Evolutionary conservation across 768 basidiomycete species (phyloP), one percentile per base, ranked within the genome.

Genomic region (Boletus fagicola): DNA sequence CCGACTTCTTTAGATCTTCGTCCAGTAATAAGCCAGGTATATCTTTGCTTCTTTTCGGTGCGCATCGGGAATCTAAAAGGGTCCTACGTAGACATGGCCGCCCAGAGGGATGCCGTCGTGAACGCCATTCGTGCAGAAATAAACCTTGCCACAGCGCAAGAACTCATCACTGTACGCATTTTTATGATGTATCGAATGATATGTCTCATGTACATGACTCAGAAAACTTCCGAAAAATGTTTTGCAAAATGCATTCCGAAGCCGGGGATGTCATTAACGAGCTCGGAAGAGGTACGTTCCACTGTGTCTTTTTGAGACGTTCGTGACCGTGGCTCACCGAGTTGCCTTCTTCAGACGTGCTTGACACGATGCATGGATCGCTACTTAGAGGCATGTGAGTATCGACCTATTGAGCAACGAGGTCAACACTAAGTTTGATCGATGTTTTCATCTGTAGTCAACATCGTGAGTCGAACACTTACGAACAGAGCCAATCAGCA

Each of bases 301-400:
- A 18, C 22, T 16, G 10, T 4, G 13, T 38, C 28, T 31, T 15
- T 18, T 15, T 13, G 2, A 22, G 18, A 26, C 40, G 3, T 4
- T 28, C 16, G 35, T 45, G 42, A 30, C 42, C 35, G 35, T 52
- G n/a, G 16, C 33, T 62, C 31, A 59, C 40, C 6, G 38, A 28
- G 11, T 33, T 36, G 12, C 40, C 20, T 36, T 36, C 30, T 20
- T 3, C 56, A 93, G 92, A 85, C 84, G 28, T 94, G 92, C 64
- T 75, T 93, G 43, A 75, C 82, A 7, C 78, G 84, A 56, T 94
- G 92, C 68, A 76, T 92, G 65, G 89, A 92, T 52, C 83, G 90
- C 44, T 94, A 92, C 68, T 77, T 94, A 77, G 89, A 93, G 72
- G 88, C 88, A 36, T 92, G 91, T 92, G 65, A 76, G 89, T 82